phyloP scores from a whole-genome alignment of 352 stramenopile genomes.

The Phytophthora capsici region DNA sequence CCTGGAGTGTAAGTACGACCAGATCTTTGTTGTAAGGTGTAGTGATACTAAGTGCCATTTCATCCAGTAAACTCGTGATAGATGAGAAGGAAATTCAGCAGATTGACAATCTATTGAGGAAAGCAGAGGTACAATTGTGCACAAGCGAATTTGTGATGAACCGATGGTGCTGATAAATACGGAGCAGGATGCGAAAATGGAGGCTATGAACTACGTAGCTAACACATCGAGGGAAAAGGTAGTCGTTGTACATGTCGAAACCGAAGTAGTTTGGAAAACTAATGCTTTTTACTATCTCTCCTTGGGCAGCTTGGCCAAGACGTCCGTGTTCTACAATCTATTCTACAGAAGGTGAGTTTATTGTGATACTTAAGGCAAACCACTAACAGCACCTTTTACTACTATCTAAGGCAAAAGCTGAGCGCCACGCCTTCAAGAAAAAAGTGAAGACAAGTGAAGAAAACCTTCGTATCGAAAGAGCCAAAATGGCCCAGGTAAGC shows the following conservation, averaged over 20 bases:
- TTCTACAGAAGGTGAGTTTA: slow-evolving; percentile 60
- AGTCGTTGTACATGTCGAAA: not conserved
- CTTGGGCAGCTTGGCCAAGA: slow-evolving; percentile 67
- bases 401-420: slow-evolving; percentile 60
- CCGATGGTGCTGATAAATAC: not conserved
- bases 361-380: not conserved
- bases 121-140: slow-evolving; percentile 51
- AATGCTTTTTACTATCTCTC: not conserved
- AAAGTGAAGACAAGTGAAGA: slow-evolving; percentile 77
- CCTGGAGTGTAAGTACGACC: slow-evolving; percentile 34
- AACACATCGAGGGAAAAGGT: slow-evolving; percentile 85
- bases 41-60: not conserved
- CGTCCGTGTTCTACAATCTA: slow-evolving; percentile 72
- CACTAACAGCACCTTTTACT: not conserved
- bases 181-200: slow-evolving; percentile 66
- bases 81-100: slow-evolving; percentile 69
- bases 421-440: slow-evolving; percentile 84
- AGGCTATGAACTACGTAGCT: slow-evolving; percentile 74
- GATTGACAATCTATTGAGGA: slow-evolving; percentile 80
- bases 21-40: not conserved
- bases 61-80: slow-evolving; percentile 53
- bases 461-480: slow-evolving; percentile 51
- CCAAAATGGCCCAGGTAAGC: slow-evolving; percentile 78
- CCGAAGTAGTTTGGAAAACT: no score
- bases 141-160: not conserved